Evolutionary conservation across 352 stramenopile species (phyloP).

Genomic region (Nothophytophthora sp.): DNA sequence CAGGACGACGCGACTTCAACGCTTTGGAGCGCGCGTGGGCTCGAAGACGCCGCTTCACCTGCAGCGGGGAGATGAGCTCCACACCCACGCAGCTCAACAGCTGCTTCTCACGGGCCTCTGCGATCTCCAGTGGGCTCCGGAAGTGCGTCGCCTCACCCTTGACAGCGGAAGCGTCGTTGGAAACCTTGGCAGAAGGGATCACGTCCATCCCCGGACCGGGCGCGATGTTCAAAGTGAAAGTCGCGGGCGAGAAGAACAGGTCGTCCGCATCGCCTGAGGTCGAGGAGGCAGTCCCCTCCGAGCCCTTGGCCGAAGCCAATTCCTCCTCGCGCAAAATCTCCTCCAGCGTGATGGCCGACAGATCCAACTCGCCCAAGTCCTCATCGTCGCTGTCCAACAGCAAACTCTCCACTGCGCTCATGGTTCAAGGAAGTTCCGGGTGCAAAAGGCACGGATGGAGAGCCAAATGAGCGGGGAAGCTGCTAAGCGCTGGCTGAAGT

Average conservation of each 20-base stretch:
- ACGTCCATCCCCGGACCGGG: conserved; percentile 75
- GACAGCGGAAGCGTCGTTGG: conserved; percentile 8
- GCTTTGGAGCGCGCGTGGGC: conserved; percentile 62
- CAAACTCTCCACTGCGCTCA: conserved; percentile 60
- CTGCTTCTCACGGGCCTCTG: conserved; percentile 77
- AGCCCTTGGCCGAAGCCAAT: conserved; percentile 33
- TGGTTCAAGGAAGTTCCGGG: conserved; percentile 5
- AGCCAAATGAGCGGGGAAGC: not conserved
- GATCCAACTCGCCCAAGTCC: conserved; percentile 63
- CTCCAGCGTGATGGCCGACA: conserved; percentile 68
- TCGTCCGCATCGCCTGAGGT: conserved; percentile 58
- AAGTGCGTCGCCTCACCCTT: conserved; percentile 36
- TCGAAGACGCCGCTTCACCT: conserved; percentile 79
- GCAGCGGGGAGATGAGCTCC: conserved; percentile 78
- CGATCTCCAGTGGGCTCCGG: conserved; percentile 71
- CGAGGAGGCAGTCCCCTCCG: too few species aligned
- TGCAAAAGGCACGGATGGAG: not conserved
- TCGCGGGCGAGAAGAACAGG: conserved; percentile 74
- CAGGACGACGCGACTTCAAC: conserved; percentile 38
- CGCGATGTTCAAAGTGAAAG: conserved; percentile 62
- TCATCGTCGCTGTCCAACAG: conserved; percentile 72
- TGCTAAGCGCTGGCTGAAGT: not conserved
- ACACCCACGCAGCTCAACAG: conserved; percentile 83
- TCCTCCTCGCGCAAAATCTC: conserved; percentile 76
- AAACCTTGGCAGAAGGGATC: conserved; percentile 15